Base-by-base conservation (phyloP, 306 rosid species). In the Canavalia gladiata region DNA sequence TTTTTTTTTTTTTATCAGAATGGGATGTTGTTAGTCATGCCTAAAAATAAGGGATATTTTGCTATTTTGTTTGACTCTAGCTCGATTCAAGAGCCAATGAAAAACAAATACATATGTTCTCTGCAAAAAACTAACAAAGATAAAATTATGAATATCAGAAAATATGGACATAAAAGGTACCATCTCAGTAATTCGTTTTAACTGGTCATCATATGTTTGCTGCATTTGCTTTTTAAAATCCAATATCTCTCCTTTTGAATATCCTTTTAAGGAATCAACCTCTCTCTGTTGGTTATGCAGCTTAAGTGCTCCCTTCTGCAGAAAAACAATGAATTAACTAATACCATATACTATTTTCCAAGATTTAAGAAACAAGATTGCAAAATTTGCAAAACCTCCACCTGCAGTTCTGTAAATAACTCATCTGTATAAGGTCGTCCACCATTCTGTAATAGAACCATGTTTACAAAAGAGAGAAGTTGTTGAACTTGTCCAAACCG, bases 161-260 rank as follows among this genome's bases (percentile, higher is more conserved):
- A 45, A 60, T 50, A 78, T 50, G 11, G 82, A 33, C 7, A 13
- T 30, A 47, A 74, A 67, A 68, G 8, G 68, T 64, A 64, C 69
- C 31, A 2, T 13, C 6, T 64, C 1, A n/a, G 47, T 64, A 41
- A 35, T 64, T 64, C 31, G 30, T 13, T 64, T 64, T 13, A 64
- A 29, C 2, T 64, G 47, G 2, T 64, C 47, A 6, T 64, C 49
- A n/a, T 64, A 64, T 35, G 13, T 13, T 37, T 37, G 45, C 3
- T 64, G 69, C 31, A 35, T 18, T 37, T 64, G 69, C 10, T 12
- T 35, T 35, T 64, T 64, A 0, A 37, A 35, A 9, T 3, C 69
- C 0, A 37, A 6, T 0, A n/a, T 13, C 37, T 64, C 69, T 37
- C 2, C 49, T 7, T 37, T 64, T 2, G 69, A 64, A 64, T 12